Conservation (phyloP, 31 red algal species). For the Bonnemaisonia californica region DNA sequence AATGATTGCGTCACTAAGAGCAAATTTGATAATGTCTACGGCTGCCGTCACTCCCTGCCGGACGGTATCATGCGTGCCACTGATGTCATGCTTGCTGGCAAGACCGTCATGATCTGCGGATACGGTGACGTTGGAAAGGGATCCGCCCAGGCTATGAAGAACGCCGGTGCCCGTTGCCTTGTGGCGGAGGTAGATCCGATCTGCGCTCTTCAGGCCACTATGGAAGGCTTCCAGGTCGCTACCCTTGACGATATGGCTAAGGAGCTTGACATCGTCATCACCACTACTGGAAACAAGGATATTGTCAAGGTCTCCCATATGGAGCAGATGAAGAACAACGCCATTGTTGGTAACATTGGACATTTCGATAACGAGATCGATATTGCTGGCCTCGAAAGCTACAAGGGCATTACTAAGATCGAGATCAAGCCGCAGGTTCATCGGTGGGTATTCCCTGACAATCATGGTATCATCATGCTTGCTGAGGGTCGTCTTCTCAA, state of each 20-base stretch:
- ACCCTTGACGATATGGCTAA: slow-evolving; percentile 80
- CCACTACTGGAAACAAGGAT: slow-evolving; percentile 95
- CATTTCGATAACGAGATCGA: slow-evolving; percentile 99
- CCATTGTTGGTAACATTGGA: slow-evolving; percentile 98
- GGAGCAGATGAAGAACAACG: slow-evolving; percentile 95
- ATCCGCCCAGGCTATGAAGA: slow-evolving; percentile 88
- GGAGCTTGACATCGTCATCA: slow-evolving; percentile 87
- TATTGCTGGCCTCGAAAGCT: slow-evolving; percentile 77
- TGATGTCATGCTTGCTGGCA: slow-evolving; percentile 97
- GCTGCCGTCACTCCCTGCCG: slow-evolving; percentile 87
- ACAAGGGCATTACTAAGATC: slow-evolving; percentile 67
- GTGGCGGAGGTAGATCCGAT: slow-evolving; percentile 97
- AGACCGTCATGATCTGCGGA: slow-evolving; percentile 88
- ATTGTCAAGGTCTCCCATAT: slow-evolving; percentile 88
- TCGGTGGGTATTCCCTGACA: slow-evolving; percentile 85
- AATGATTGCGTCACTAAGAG: slow-evolving; percentile 98
- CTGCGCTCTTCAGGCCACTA: slow-evolving; percentile 95
- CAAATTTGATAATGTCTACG: slow-evolving; percentile 99
- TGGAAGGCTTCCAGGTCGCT: slow-evolving; percentile 95
- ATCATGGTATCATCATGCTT: slow-evolving; percentile 90
- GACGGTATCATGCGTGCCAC: slow-evolving; percentile 97
- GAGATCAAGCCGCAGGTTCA: slow-evolving; percentile 97
- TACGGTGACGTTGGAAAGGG: slow-evolving; percentile 99
- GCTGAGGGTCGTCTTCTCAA: slow-evolving; percentile 98
- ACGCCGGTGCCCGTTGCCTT: slow-evolving; percentile 79